phyloP scores from a whole-genome alignment of 108 stramenopile genomes.

The Pseudonitzschia multiseries region DNA sequence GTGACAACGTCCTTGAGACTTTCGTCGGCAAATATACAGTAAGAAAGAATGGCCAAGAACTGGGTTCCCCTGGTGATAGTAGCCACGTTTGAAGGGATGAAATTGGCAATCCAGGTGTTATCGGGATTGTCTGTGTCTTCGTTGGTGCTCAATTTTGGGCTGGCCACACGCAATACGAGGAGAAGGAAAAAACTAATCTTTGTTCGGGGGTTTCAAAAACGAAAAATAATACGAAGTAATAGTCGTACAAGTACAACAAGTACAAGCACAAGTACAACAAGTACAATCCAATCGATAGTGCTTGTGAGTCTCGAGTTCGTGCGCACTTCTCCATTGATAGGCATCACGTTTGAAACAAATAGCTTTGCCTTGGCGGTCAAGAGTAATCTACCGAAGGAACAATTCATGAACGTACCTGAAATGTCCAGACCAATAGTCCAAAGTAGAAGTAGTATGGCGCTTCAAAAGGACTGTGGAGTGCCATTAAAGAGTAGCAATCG shows the following conservation, averaged over 20 bases:
- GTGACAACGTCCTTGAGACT: conserved; percentile 4
- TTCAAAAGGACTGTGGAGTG: neutral
- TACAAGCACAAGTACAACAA: too few species aligned
- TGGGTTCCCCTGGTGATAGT: neutral
- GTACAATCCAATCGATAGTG: too few species aligned
- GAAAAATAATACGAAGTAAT: too few species aligned
- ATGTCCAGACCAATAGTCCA: conserved; percentile 7
- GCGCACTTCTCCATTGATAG: too few species aligned
- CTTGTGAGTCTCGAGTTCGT: neutral
- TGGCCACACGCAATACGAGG: conserved; percentile 2
- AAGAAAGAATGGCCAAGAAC: neutral
- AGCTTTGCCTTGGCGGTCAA: too few species aligned
- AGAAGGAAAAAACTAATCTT: neutral
- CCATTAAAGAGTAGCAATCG: conserved; percentile 4
- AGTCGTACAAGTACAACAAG: too few species aligned
- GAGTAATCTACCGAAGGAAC: neutral
- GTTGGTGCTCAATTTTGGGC: neutral
- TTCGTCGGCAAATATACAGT: conserved; percentile 14
- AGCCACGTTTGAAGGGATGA: neutral
- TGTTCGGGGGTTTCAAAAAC: neutral
- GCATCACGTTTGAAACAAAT: too few species aligned
- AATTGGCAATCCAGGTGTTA: neutral
- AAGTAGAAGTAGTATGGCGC: neutral
- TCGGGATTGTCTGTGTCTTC: conserved; percentile 1
- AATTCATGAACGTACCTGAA: neutral